Percentiles rank a stretch among this genome's conserved stretches.
Conservation (phyloP, 106 monocot species). For the Dendrobium officinale region DNA sequence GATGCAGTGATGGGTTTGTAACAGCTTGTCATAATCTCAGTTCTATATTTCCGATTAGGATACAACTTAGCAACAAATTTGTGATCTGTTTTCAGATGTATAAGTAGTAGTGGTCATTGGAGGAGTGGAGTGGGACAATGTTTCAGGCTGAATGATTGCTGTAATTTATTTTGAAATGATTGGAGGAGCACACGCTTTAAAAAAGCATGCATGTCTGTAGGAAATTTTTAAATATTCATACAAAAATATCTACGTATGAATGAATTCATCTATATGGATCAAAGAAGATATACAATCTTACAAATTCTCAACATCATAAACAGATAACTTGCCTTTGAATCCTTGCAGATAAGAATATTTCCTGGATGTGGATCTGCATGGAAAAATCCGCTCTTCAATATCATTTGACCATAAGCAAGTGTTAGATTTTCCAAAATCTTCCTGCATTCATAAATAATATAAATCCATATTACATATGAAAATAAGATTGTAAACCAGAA, state of each 20-base stretch:
- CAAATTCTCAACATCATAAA: neutral
- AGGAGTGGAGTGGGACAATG: neutral
- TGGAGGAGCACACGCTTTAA: neutral
- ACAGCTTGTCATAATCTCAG: neutral
- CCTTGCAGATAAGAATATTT: constrained; percentile 92
- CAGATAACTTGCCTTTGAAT: constrained; percentile 69
- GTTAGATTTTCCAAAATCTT: constrained; percentile 75
- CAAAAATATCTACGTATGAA: neutral
- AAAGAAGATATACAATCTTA: neutral
- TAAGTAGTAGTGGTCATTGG: neutral
- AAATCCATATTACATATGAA: neutral
- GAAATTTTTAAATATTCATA: neutral
- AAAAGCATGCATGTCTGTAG: neutral
- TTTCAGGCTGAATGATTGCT: neutral
- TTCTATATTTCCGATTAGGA: neutral
- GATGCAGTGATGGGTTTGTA: neutral
- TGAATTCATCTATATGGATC: neutral
- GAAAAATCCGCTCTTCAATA: constrained; percentile 92
- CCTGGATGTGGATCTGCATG: constrained; percentile 99
- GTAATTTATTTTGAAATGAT: too few species aligned
- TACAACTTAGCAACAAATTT: neutral
- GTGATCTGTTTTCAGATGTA: neutral
- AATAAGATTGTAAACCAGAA: neutral
- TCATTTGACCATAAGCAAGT: constrained; percentile 99
- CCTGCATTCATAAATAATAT: constrained; percentile 45